Evolutionary conservation across 805 yeast species (phyloP).

Genomic region (Cyberlindnera suaveolens): DNA sequence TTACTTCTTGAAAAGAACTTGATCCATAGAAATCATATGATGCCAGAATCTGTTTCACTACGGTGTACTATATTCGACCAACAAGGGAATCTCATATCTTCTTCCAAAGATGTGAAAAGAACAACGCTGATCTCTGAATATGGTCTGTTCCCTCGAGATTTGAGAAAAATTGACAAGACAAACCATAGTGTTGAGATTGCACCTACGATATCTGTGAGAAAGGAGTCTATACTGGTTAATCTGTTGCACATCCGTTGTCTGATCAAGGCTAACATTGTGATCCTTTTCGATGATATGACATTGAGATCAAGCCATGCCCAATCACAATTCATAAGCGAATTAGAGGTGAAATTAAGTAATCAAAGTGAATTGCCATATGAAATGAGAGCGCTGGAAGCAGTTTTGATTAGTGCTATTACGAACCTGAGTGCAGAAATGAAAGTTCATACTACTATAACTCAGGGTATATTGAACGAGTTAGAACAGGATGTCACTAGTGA

Average conservation of each 20-base stretch:
- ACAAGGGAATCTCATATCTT: constrained; percentile 61
- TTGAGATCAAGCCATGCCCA: constrained; percentile 56
- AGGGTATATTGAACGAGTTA: constrained; percentile 65
- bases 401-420: constrained; percentile 71
- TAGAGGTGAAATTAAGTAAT: constrained; percentile 54
- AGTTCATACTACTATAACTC: constrained; percentile 71
- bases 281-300: constrained; percentile 69
- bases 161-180: constrained; percentile 77
- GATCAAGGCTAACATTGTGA: constrained; percentile 61
- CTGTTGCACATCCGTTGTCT: constrained; percentile 76
- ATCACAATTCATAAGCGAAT: constrained; percentile 74
- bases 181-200: constrained; percentile 58
- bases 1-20: constrained; percentile 32
- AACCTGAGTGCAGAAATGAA: constrained; percentile 83
- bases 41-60: constrained; percentile 35
- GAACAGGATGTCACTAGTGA: constrained; percentile 80
- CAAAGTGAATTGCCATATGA: constrained; percentile 69
- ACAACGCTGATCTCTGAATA: constrained; percentile 66
- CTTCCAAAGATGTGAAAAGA: constrained; percentile 68
- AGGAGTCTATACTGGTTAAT: constrained; percentile 64
- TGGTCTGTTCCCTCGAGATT: constrained; percentile 81
- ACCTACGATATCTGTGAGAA: constrained; percentile 74
- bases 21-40: constrained; percentile 29
- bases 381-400: constrained; percentile 83
- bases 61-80: constrained; percentile 78